Base-by-base conservation (phyloP, 2,329 filamentous ascomycete species). In the Aspergillus flavus region DNA sequence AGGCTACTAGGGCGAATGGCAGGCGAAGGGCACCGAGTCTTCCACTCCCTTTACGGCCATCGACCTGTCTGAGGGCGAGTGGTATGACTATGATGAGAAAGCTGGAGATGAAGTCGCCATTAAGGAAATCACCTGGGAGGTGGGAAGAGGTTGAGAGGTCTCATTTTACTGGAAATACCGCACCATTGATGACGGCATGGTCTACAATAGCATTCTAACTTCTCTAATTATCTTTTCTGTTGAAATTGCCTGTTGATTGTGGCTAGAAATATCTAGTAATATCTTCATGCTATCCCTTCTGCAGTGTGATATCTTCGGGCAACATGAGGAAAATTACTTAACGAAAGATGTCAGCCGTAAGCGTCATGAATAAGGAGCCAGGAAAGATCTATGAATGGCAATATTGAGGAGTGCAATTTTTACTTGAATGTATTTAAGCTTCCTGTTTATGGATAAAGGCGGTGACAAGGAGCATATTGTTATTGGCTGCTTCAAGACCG, bases 61-160 rank as follows among this genome's bases (percentile, higher is more conserved):
- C 59, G 94, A 98, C 69, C 80, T 99, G 61, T 83, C 83, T 0
- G 95, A 99, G 32, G 94, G 92, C 30, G 95, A 99, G 72, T 99
- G 95, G 95, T 99, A 91, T 78, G 94, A 98, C 71, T 99, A 98
- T 73, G 94, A 98, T 70, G 94, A 98, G 80, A 97, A 98, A 82
- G 86, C 92, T 0, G 86, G 90, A 0, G 92, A 96, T 57, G 94
- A 98, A 78, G 94, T 97, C 54, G 95, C 92, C 78, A 93, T 97
- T 76, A 94, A 93, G 76, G 92, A 95, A 34, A 78, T 97, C 61
- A 91, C 87, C 65, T 99, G 93, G 93, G 89, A 93, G 69, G 91
- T 99, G 69, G 85, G 87, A 67, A 85, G 93, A 68, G 87, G 88
- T 41, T 95, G 75, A 85, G 28, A 28, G 36, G 11, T 19, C 9